Percentiles rank a stretch among this genome's conserved stretches.
phyloP scores from a whole-genome alignment of 805 yeast genomes.

The Lipomyces mesembrius region DNA sequence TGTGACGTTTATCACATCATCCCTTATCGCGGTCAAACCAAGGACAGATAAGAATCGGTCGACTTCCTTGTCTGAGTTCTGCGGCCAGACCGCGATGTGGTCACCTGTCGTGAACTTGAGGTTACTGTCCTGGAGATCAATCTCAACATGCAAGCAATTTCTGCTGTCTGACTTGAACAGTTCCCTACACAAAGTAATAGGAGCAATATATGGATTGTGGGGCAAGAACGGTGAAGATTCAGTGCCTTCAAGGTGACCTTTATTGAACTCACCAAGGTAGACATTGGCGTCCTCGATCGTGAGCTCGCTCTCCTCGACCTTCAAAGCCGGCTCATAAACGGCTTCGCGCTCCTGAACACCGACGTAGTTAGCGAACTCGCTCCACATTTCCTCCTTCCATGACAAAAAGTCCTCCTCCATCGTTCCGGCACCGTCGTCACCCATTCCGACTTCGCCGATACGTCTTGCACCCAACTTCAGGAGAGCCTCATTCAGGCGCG shows the following conservation, averaged over 20 bases:
- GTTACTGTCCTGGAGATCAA: slow-evolving; percentile 75
- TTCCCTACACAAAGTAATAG: slow-evolving; percentile 64
- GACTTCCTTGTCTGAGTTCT: slow-evolving; percentile 78
- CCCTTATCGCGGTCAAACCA: slow-evolving; percentile 58
- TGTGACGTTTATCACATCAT: slow-evolving; percentile 64
- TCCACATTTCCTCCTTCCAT: slow-evolving; percentile 85
- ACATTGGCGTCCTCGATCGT: slow-evolving; percentile 53
- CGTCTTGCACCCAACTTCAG: slow-evolving; percentile 70
- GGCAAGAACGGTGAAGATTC: slow-evolving; percentile 68
- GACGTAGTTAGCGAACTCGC: slow-evolving; percentile 63
- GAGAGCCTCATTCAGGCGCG: slow-evolving; percentile 56
- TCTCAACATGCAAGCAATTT: slow-evolving; percentile 87
- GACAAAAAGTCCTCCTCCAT: slow-evolving; percentile 92
- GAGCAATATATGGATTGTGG: slow-evolving; percentile 81
- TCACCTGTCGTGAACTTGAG: slow-evolving; percentile 93
- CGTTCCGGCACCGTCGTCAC: slow-evolving; percentile 94
- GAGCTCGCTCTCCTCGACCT: slow-evolving; percentile 40
- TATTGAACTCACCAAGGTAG: slow-evolving; percentile 82
- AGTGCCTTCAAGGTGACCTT: slow-evolving; percentile 53
- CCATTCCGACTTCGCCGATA: slow-evolving; percentile 81
- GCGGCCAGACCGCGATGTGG: slow-evolving; percentile 93
- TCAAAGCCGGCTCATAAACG: slow-evolving; percentile 71
- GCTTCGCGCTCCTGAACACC: slow-evolving; percentile 80
- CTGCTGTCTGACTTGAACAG: slow-evolving; percentile 66
- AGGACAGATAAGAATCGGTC: slow-evolving; percentile 67